These are phyloP conservation scores for Starmera dryadoides DNA, from an alignment of 805 yeast genomes.

Conservation along the genomic window DNA sequence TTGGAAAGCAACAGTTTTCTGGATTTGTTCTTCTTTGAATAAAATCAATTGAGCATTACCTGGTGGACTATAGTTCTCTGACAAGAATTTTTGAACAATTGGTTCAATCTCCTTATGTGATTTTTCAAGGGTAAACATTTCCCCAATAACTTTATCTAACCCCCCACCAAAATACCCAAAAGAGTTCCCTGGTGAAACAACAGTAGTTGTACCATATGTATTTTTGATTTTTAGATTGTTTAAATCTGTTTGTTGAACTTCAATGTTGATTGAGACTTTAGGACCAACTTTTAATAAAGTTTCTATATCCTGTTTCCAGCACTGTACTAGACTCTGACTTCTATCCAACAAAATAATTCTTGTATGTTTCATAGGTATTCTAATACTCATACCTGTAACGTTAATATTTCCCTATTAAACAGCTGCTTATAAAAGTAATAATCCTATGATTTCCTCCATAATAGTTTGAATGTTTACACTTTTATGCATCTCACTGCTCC, in stretches of 20 bases:
- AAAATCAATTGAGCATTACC: conserved; percentile 21
- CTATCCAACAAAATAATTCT: neutral
- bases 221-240: neutral
- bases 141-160: conserved; percentile 27
- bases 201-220: conserved; percentile 9
- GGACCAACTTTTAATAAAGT: neutral
- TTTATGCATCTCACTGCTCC: too few relatives aligned
- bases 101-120: conserved; percentile 18
- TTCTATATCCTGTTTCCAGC: neutral
- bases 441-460: too few relatives aligned
- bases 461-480: too few relatives aligned
- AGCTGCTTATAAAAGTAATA: too few relatives aligned
- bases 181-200: conserved; percentile 36
- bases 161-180: conserved; percentile 35
- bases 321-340: neutral
- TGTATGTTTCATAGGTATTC: neutral
- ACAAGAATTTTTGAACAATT: conserved; percentile 10
- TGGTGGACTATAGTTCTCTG: conserved; percentile 24
- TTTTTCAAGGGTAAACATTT: conserved; percentile 13
- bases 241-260: neutral
- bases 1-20: conserved; percentile 24
- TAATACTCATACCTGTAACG: too few relatives aligned
- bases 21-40: conserved; percentile 11
- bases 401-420: too few relatives aligned
- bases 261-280: neutral